Base-by-base conservation (phyloP, 2,329 filamentous ascomycete species). In the Rhynchosporium graminicola region DNA sequence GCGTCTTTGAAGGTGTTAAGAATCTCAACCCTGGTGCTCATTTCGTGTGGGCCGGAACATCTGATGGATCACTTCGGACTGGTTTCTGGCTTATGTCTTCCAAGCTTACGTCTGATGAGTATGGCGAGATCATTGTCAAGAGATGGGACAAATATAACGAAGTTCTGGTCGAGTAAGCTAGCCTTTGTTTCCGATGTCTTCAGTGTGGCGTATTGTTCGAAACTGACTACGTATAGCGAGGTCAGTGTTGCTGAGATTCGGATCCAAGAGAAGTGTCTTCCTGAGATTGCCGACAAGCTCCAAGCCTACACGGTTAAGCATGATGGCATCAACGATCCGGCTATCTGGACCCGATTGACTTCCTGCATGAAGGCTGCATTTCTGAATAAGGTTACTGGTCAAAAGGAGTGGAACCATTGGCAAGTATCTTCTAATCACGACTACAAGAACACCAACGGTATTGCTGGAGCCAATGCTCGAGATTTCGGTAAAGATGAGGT, bases 131-230 rank as follows among this genome's bases (percentile, higher is more conserved):
- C 56, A 73, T 74, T 61, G 77, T 83, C 33, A 77, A 82, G 69
- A 78, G 81, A 68, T 86, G 83, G 85, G 80, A 87, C 70, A 75
- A 71, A 33, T 82, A 80, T 69, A 80, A 82, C 68, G 85, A 87
- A 68, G 76, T 80, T 3, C 74, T 87, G 1, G 75, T 76, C 38
- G 79, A 83, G 67, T 66, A 63, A 59, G 65, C 60, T 28, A 29
- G n/a, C 38, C 12, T 8, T 31, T 20, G 29, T 20, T 33, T 4
- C 40, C 13, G 4, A 43, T 12, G 5, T 36, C 4, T 43, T 43
- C 4, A 43, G 10, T 43, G 40, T 43, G 15, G 40, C 40, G 40
- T 43, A 12, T 9, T 26, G 36, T 12, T 8, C 7, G 13, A 46
- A 26, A 28, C 60, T 66, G 36, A 66, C 52, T n/a, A 48, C 5